Percentiles rank a stretch among this genome's conserved stretches.
Evolutionary conservation across 2,329 filamentous ascomycete species (phyloP).

Genomic region (Stagonosporopsis tanaceti): DNA sequence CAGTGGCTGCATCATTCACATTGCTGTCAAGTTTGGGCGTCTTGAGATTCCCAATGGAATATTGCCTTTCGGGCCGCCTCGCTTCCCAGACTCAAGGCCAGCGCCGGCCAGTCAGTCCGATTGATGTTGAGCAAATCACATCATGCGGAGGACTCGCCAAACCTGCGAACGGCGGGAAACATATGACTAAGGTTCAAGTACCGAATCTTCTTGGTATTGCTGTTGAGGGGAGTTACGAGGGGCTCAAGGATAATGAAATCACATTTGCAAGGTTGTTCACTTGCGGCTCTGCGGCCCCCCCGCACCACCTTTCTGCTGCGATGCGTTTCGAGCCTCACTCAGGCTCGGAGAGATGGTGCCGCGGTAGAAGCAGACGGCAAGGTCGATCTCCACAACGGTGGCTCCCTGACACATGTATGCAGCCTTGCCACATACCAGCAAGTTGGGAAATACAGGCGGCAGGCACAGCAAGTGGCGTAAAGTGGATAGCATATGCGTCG

Average conservation of each 20-base stretch:
- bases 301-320: neutral
- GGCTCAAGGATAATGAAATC: neutral
- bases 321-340: neutral
- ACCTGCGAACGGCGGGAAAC: constrained; percentile 15
- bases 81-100: neutral
- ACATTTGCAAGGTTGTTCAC: neutral
- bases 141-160: constrained; percentile 26
- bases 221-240: constrained; percentile 7
- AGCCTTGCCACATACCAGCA: constrained; percentile 1
- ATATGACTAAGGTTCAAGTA: neutral
- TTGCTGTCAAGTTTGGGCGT: neutral
- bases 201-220: neutral
- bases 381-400: neutral
- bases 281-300: constrained; percentile 9
- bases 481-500: constrained; percentile 10
- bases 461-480: constrained; percentile 20
- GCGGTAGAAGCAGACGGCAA: neutral
- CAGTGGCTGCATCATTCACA: neutral
- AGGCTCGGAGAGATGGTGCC: neutral
- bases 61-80: constrained; percentile 15
- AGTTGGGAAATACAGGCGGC: neutral
- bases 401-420: constrained; percentile 1
- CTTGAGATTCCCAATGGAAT: neutral
- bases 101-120: neutral
- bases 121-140: constrained; percentile 20